These are phyloP conservation scores for Leccinum pachyderme DNA, from an alignment of 1,284 basidiomycete species.

Conservation along the genomic window DNA sequence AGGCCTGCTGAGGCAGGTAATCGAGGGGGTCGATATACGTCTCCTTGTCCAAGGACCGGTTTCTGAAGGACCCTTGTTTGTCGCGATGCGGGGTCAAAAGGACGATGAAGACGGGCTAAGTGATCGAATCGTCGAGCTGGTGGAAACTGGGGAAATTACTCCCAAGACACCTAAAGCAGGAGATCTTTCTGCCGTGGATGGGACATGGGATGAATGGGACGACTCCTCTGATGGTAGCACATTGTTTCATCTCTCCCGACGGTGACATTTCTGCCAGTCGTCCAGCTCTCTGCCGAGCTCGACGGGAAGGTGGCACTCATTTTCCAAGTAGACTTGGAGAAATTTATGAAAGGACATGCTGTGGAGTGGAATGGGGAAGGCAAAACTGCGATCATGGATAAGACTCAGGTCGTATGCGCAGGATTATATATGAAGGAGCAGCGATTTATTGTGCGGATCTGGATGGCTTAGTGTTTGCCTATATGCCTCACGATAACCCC, in stretches of 20 bases:
- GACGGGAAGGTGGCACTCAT: slow-evolving; percentile 3
- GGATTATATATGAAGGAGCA: slow-evolving; percentile 10
- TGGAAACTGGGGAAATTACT: slow-evolving; percentile 61
- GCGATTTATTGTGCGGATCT: neutral
- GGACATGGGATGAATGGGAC: slow-evolving; percentile 72
- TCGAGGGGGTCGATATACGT: slow-evolving; percentile 66
- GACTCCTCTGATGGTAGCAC: slow-evolving; percentile 16
- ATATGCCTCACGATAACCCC: neutral
- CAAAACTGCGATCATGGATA: neutral
- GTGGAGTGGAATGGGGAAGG: slow-evolving; percentile 12
- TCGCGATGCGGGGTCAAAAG: slow-evolving; percentile 56
- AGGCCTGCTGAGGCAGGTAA: slow-evolving; percentile 69
- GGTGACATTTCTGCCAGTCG: slow-evolving; percentile 19
- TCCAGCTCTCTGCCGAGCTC: slow-evolving; percentile 25
- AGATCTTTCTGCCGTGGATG: slow-evolving; percentile 30
- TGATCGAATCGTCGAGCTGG: slow-evolving; percentile 64
- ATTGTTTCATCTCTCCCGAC: slow-evolving; percentile 1
- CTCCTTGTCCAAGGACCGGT: slow-evolving; percentile 43
- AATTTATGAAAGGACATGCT: slow-evolving; percentile 1
- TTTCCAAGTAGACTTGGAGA: neutral
- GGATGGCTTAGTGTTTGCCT: neutral
- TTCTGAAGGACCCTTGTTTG: slow-evolving; percentile 49
- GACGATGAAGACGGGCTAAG: slow-evolving; percentile 53
- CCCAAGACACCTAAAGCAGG: slow-evolving; percentile 33
- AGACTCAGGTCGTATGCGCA: no score